Conservation (phyloP, 257 asterid genomes). For the Fraxinus pennsylvanica region DNA sequence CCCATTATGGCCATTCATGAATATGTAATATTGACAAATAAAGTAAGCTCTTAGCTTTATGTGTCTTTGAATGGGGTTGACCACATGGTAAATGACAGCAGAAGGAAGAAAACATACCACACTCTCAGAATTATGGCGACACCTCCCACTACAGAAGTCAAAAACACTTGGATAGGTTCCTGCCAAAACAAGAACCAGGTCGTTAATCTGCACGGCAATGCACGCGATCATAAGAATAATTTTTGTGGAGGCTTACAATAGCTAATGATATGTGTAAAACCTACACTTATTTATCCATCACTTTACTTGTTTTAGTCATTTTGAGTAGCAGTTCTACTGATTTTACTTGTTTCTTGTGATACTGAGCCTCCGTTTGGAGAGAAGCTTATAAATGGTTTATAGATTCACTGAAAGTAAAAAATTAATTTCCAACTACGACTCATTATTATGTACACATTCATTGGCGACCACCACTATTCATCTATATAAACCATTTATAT, state of each 20-base stretch:
- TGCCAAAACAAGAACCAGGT: constrained; percentile 39
- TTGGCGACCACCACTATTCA: too few species aligned
- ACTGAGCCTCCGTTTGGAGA: too few species aligned
- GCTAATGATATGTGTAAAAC: not conserved
- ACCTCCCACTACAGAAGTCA: constrained; percentile 83
- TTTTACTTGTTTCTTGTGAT: not conserved
- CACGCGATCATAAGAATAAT: constrained; percentile 2
- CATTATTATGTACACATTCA: too few species aligned
- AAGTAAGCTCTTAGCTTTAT: not conserved
- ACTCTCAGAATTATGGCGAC: constrained; percentile 91
- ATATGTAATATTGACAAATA: not conserved
- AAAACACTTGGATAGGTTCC: constrained; percentile 66
- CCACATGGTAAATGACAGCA: constrained; percentile 15
- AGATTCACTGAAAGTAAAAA: too few species aligned
- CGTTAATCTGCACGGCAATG: constrained; percentile 2
- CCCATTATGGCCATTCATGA: constrained; percentile 2
- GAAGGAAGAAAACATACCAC: constrained; percentile 57
- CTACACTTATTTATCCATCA: not conserved
- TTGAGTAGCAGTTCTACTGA: not conserved
- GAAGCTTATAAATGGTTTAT: too few species aligned
- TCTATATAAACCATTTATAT: too few species aligned
- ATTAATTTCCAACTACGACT: too few species aligned
- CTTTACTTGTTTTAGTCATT: not conserved
- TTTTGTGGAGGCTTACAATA: constrained; percentile 1
- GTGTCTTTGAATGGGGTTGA: constrained; percentile 3